Base-by-base conservation (phyloP, 805 yeast species). In the Helenozyma rhizophorensis region DNA sequence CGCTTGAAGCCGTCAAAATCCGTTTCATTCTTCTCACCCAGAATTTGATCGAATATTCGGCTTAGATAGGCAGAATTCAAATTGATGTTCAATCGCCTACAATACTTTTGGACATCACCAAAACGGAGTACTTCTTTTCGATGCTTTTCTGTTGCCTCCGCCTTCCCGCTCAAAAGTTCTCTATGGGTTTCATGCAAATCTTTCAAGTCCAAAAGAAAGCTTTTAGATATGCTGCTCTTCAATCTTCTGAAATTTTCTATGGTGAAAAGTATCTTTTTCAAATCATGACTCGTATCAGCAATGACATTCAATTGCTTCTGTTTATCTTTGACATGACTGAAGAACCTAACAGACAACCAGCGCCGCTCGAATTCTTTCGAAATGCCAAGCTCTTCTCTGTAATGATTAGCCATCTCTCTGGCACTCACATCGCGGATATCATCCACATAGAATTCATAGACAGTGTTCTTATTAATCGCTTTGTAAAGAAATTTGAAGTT, bases 301-400 rank as follows among this genome's bases (percentile, higher is more conserved):
- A 89, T 76, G 11, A 88, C 58, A 58, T 90, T 96, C 33, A 93
- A 56, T 0, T 89, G 83, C 47, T 86, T 84, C 27, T 86, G 62
- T 51, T 82, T 84, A 32, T 74, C 67, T 34, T 72, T 77, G 5
- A 74, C 65, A 6, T 71, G 67, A 41, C 76, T 72, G 36, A 68
- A 74, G 51, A 86, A 90, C 9, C 87, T 76, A 21, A 90, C 73
- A 0, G 95, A 80, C 1, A 86, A 70, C 98, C 98, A 90, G 7
- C 74, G 58, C 9, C 68, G 63, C 27, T 78, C 76, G 33, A 71
- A 74, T 31, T 81, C 87, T 22, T 76, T 62, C 1, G 88, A 74
- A 1, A 87, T 72, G 23, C 82, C 79, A 45, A 85, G 75, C 55
- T 88, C 95, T 51, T 89, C 96, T 39, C 96, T 62, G 52, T 88